These are phyloP conservation scores for Chenopodium suecicum DNA, from an alignment of 148 eudicot species.

Conservation along the genomic window DNA sequence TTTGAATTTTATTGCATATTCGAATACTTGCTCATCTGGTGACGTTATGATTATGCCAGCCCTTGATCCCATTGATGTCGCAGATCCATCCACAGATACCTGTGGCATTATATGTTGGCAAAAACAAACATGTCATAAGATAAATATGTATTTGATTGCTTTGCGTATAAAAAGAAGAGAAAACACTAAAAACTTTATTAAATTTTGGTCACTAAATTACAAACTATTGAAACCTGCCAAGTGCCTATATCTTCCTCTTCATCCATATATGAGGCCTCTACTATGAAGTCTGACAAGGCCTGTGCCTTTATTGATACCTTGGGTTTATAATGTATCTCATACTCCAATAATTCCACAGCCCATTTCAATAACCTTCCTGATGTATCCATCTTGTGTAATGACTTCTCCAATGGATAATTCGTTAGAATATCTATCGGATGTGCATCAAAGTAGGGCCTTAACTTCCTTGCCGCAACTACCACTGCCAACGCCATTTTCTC, in stretches of 20 bases:
- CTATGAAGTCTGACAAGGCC: background rate
- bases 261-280: background rate
- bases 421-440: background rate
- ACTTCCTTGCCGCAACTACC: background rate
- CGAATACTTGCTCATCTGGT: background rate
- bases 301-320: background rate
- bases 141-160: too few relatives aligned
- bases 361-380: background rate
- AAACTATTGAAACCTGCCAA: background rate
- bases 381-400: background rate
- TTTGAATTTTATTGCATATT: background rate
- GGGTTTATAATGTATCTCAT: too few relatives aligned
- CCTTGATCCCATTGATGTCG: background rate
- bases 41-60: background rate
- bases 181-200: too few relatives aligned
- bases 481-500: background rate
- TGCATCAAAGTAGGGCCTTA: background rate
- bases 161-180: too few relatives aligned
- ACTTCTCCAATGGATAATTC: background rate
- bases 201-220: too few relatives aligned
- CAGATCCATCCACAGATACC: background rate
- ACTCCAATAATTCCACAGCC: background rate
- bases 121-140: too few relatives aligned
- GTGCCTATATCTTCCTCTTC: background rate
- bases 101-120: too few relatives aligned